Evolutionary conservation across 2,329 filamentous ascomycete species (phyloP).

Genomic region (Apiospora marii): DNA sequence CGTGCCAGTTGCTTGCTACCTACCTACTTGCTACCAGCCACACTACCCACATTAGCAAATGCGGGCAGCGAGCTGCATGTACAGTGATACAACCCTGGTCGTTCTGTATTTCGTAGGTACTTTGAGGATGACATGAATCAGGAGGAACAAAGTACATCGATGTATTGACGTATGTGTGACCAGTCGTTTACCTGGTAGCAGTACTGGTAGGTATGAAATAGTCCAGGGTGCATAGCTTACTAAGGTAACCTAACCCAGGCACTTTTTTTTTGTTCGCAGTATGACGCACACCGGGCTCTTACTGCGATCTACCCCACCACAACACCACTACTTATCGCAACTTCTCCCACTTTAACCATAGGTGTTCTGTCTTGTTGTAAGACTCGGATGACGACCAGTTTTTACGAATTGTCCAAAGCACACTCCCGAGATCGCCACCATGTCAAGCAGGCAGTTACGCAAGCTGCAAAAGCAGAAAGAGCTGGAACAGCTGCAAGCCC

Average conservation of each 20-base stretch:
- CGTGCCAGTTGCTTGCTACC: no score
- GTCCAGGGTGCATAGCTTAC: background rate
- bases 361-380: background rate
- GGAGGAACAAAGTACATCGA: no score
- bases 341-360: background rate
- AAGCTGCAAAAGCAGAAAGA: constrained; percentile 57
- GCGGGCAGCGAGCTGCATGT: no score
- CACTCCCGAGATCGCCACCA: constrained; percentile 25
- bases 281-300: constrained; percentile 18
- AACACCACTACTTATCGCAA: background rate
- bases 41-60: no score
- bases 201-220: no score
- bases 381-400: background rate
- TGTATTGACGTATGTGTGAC: no score
- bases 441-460: constrained; percentile 44
- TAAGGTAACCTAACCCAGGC: background rate
- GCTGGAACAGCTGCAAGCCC: constrained; percentile 47
- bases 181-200: no score
- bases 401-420: background rate
- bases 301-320: constrained; percentile 9
- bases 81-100: no score
- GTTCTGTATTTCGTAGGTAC: no score
- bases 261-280: background rate
- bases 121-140: no score
- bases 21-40: no score